phyloP scores from a whole-genome alignment of 2,329 filamentous ascomycete genomes.

The Cladosporium halotolerans region DNA sequence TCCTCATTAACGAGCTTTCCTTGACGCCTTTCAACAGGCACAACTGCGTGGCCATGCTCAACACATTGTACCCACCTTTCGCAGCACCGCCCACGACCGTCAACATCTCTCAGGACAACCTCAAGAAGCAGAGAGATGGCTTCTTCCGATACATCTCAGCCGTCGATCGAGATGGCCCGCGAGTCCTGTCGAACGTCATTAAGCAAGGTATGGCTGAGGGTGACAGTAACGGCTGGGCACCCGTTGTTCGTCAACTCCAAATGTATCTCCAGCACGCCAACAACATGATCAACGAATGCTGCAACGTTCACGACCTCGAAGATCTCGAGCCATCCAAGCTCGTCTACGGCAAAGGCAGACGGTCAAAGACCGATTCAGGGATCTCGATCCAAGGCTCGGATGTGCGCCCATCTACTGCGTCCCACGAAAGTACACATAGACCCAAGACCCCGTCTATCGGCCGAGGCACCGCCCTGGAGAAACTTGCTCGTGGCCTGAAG shows the following conservation, averaged over 20 bases:
- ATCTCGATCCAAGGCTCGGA: conserved; percentile 34
- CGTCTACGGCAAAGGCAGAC: conserved; percentile 31
- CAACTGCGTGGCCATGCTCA: conserved; percentile 62
- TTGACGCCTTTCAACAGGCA: conserved; percentile 57
- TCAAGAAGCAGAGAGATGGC: conserved; percentile 52
- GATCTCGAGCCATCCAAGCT: conserved; percentile 26
- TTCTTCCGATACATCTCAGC: conserved; percentile 58
- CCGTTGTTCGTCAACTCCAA: conserved; percentile 43
- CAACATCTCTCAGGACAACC: conserved; percentile 45
- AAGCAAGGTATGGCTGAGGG: conserved; percentile 45
- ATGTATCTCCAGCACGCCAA: conserved; percentile 55
- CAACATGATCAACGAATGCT: conserved; percentile 56
- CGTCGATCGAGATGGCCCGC: conserved; percentile 51
- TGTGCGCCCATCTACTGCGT: conserved; percentile 15
- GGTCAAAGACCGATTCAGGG: conserved; percentile 57
- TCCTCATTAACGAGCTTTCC: conserved; percentile 59
- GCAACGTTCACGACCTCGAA: conserved; percentile 41
- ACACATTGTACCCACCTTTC: conserved; percentile 57
- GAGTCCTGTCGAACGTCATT: conserved; percentile 49
- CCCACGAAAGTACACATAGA: conserved; percentile 9
- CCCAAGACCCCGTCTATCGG: conserved; percentile 32
- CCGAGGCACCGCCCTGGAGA: conserved; percentile 49
- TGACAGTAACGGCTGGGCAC: conserved; percentile 52
- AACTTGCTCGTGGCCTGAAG: conserved; percentile 53
- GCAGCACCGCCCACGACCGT: conserved; percentile 45